phyloP scores from a whole-genome alignment of 2,329 filamentous ascomycete genomes.

The Penicillium sp. region DNA sequence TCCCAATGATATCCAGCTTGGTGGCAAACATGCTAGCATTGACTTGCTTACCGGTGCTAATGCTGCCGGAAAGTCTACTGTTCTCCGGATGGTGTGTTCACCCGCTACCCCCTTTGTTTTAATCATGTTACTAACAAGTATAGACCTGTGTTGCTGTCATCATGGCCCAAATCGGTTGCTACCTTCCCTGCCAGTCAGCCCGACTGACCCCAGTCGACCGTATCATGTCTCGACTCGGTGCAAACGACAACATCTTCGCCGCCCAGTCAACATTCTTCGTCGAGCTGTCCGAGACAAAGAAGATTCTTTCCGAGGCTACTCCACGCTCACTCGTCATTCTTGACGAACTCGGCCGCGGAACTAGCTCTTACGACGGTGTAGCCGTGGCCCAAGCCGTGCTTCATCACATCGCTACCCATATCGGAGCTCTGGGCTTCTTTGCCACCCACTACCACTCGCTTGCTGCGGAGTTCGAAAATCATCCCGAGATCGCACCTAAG shows the following conservation, averaged over 20 bases:
- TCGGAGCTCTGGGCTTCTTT: slow-evolving; percentile 94
- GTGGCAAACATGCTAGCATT: slow-evolving; percentile 78
- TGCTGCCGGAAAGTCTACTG: slow-evolving; percentile 93
- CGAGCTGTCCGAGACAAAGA: slow-evolving; percentile 94
- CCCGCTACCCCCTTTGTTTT: neutral
- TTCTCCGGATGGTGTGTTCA: slow-evolving; percentile 79
- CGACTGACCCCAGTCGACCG: slow-evolving; percentile 87
- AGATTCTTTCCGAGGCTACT: slow-evolving; percentile 92
- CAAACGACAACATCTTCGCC: slow-evolving; percentile 98
- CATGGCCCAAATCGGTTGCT: slow-evolving; percentile 94
- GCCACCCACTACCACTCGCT: slow-evolving; percentile 97
- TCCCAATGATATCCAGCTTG: slow-evolving; percentile 87
- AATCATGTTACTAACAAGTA: slow-evolving; percentile 25
- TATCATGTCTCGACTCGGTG: slow-evolving; percentile 97
- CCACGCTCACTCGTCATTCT: slow-evolving; percentile 93
- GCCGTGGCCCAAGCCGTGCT: slow-evolving; percentile 95
- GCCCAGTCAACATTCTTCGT: slow-evolving; percentile 98
- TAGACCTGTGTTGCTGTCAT: slow-evolving; percentile 94
- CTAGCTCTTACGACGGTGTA: slow-evolving; percentile 92
- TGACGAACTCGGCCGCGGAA: slow-evolving; percentile 92
- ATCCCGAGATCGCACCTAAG: slow-evolving; percentile 82
- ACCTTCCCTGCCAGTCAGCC: slow-evolving; percentile 80
- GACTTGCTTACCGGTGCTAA: slow-evolving; percentile 93
- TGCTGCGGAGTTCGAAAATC: slow-evolving; percentile 82
- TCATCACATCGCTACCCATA: slow-evolving; percentile 91